Evolutionary conservation across 2,329 filamentous ascomycete species (phyloP), one percentile per base, ranked within the genome.

Genomic region (Ceratocystis diversiconidia): DNA sequence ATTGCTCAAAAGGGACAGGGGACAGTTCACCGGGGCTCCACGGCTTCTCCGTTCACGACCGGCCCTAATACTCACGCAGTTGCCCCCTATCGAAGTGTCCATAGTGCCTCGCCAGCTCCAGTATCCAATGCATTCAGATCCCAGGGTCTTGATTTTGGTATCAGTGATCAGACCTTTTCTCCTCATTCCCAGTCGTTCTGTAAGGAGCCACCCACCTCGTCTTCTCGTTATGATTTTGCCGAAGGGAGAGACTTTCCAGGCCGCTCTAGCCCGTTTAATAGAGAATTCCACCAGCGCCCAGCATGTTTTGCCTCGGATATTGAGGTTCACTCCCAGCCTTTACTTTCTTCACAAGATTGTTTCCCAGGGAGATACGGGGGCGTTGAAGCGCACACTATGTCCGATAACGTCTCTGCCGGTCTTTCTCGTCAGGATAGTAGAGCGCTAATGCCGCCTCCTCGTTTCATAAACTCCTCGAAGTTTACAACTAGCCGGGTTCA

Each of bases 41-140:
- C 66, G 17, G 63, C 60, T 10, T 65, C 50, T 5, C 66, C 66
- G 8, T 67, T 65, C n/a, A 46, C 57, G 10, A 43, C 46, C 22
- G 43, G 55, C 2, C 19, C 52, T 30, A 17, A 19, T n/a, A 36
- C 17, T 17, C 36, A 64, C 17, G 3, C 28, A 55, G 17, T 44
- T 61, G 17, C 28, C 30, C 46, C 63, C 19, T 63, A 60, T 22
- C 63, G 66, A 12, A 61, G 25, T 25, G 50, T 50, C 19, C 63
- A 67, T 43, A 67, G 63, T 22, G 66, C 63, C 7, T 67, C 66
- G n/a, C 66, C 66, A 32, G 52, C 55, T 8, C 63, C 63, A 32
- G 28, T 50, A 19, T 30, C 63, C 10, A 65, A 50, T n/a, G 41
- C 19, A 44, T 62, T 66, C 15, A 36, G 64, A 19, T 59, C 59